phyloP scores from a whole-genome alignment of 306 rosid species.

The Fragaria vesca region DNA sequence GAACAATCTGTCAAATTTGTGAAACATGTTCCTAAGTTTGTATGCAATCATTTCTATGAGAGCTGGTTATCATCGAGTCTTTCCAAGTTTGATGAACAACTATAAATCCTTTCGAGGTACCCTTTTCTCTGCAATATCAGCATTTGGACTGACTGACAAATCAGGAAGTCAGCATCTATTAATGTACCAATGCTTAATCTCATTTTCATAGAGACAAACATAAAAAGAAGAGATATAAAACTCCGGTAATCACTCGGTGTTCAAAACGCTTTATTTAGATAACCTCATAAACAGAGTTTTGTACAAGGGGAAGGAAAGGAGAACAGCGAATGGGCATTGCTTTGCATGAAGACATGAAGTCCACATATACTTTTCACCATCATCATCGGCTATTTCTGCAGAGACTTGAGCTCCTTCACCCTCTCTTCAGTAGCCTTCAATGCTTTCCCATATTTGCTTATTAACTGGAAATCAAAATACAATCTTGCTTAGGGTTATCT shows the following conservation, averaged over 20 bases:
- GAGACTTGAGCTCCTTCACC: slow-evolving; percentile 83
- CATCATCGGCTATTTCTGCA: slow-evolving; percentile 39
- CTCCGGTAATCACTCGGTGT: neutral
- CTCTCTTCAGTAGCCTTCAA: slow-evolving; percentile 64
- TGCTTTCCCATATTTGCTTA: slow-evolving; percentile 75
- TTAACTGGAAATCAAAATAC: slow-evolving; percentile 48
- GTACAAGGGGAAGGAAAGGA: neutral
- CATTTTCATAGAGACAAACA: neutral
- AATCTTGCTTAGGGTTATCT: slow-evolving; percentile 1
- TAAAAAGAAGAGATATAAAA: neutral
- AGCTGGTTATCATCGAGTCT: neutral
- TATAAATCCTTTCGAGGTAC: neutral
- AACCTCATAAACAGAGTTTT: neutral
- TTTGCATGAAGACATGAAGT: slow-evolving; percentile 17
- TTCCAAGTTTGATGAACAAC: neutral
- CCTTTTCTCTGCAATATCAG: neutral
- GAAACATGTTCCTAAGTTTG: neutral
- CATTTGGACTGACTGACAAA: neutral
- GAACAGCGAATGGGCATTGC: neutral
- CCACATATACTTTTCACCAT: slow-evolving; percentile 24
- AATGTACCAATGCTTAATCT: neutral
- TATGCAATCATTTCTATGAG: neutral
- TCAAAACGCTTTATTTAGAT: neutral
- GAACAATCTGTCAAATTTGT: neutral
- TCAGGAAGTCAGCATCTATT: neutral